Percentiles rank a stretch among this genome's conserved stretches.
Conservation (phyloP, 441 rosid species). For the Flueggea neowawraea region DNA sequence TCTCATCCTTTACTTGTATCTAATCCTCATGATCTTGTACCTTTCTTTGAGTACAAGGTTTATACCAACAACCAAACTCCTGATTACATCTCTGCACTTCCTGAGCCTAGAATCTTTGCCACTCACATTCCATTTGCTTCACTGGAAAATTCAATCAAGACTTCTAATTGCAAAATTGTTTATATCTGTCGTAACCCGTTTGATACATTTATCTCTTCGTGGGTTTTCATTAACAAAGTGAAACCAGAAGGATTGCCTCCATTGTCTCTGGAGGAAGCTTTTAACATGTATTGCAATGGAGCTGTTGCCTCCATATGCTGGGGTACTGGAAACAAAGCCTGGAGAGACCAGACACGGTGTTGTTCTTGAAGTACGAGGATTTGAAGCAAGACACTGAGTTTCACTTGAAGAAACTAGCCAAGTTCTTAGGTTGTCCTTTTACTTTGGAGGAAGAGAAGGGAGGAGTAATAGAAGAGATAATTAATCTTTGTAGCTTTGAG, state of each 20-base stretch:
- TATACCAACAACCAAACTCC: constrained; percentile 44
- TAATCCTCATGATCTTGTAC: constrained; percentile 81
- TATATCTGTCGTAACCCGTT: constrained; percentile 75
- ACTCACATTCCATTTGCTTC: constrained; percentile 59
- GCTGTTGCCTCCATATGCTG: constrained; percentile 56
- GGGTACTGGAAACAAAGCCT: constrained; percentile 72
- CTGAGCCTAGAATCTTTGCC: constrained; percentile 55
- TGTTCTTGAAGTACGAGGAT: constrained; percentile 67
- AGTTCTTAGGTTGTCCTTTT: constrained; percentile 55
- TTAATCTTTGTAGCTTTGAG: constrained; percentile 64
- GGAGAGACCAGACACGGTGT: constrained; percentile 45
- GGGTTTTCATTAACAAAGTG: constrained; percentile 45
- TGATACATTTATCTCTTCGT: constrained; percentile 65
- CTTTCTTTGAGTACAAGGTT: constrained; percentile 71
- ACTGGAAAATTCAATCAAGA: constrained; percentile 31
- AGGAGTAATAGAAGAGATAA: constrained; percentile 46
- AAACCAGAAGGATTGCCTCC: constrained; percentile 27
- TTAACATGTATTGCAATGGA: constrained; percentile 54
- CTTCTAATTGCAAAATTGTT: constrained; percentile 37
- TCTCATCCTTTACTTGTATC: constrained; percentile 58
- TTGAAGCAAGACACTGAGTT: constrained; percentile 42
- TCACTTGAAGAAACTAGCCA: constrained; percentile 49
- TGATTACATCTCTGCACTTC: constrained; percentile 21
- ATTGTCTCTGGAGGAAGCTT: constrained; percentile 50
- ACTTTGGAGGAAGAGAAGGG: constrained; percentile 44